A percentile compares a stretch with the other conserved stretches of the same genome.
Conservation (phyloP, 1,284 basidiomycete species). For the Rhizopogon hawkerae region DNA sequence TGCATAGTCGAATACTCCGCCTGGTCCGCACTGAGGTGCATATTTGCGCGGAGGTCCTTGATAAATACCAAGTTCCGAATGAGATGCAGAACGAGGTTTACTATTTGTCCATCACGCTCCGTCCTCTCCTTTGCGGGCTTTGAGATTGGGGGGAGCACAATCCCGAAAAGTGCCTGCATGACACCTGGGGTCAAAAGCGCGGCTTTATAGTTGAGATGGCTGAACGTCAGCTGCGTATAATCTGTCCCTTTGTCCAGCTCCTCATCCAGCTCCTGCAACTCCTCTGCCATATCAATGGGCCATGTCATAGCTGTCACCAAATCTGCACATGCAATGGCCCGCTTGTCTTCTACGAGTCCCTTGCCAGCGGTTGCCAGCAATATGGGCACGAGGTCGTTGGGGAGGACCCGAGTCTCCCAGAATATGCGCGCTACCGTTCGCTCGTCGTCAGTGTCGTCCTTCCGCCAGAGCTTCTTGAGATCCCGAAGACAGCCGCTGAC, state of each 20-base stretch:
- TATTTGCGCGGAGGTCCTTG: constrained; percentile 69
- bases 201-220: constrained; percentile 84
- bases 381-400: constrained; percentile 81
- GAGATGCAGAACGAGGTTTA: constrained; percentile 83
- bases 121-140: constrained; percentile 56
- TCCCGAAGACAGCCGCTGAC: constrained; percentile 82
- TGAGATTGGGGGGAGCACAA: constrained; percentile 63
- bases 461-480: constrained; percentile 88
- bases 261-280: constrained; percentile 84
- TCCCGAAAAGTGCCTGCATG: constrained; percentile 59
- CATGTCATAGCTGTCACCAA: constrained; percentile 92
- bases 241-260: constrained; percentile 70
- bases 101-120: constrained; percentile 75
- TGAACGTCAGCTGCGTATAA: constrained; percentile 73
- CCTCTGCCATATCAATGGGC: constrained; percentile 91
- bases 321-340: constrained; percentile 80
- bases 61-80: constrained; percentile 88
- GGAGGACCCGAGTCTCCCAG: constrained; percentile 72
- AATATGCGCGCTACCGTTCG: constrained; percentile 89
- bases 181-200: constrained; percentile 60
- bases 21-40: constrained; percentile 62
- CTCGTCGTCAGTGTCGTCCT: constrained; percentile 92
- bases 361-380: constrained; percentile 71
- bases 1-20: constrained; percentile 72
- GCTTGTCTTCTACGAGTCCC: constrained; percentile 73